Conservation (phyloP, 768 basidiomycete species). For the Hydnomerulius pinastri region DNA sequence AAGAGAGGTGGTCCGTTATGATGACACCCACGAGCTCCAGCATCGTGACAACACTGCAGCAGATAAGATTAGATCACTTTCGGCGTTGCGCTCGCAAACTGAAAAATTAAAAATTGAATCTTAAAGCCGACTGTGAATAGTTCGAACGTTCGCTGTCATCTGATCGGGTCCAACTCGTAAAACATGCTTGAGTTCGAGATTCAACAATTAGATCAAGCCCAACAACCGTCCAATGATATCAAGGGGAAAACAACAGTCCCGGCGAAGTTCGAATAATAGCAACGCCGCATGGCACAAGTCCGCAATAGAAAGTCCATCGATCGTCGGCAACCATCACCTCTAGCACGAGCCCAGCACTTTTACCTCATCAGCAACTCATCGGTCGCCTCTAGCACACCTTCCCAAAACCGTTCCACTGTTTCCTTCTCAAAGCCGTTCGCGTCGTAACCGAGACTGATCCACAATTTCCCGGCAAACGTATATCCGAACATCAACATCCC, state of each 20-base stretch:
- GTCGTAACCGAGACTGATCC: conserved; percentile 82
- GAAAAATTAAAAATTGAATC: background rate
- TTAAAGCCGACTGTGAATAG: background rate
- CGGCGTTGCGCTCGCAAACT: no score
- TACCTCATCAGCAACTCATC: conserved; percentile 54
- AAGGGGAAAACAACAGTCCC: background rate
- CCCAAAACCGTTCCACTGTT: conserved; percentile 68
- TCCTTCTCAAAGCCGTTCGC: conserved; percentile 69
- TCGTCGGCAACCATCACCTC: background rate
- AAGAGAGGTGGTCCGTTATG: no score
- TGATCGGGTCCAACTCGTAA: no score
- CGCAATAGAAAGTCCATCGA: background rate
- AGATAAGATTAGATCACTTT: no score
- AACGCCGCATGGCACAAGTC: background rate
- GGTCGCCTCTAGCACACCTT: conserved; percentile 52
- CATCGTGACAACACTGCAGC: no score
- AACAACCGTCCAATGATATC: background rate
- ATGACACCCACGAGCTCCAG: no score
- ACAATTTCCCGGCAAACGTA: conserved; percentile 72
- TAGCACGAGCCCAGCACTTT: background rate
- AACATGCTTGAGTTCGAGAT: no score
- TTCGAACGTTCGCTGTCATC: background rate
- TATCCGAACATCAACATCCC: conserved; percentile 85
- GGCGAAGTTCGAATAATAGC: background rate
- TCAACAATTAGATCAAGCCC: background rate